Conservation (phyloP, 768 basidiomycete species). For the Agaricus sinodeliciosus region DNA sequence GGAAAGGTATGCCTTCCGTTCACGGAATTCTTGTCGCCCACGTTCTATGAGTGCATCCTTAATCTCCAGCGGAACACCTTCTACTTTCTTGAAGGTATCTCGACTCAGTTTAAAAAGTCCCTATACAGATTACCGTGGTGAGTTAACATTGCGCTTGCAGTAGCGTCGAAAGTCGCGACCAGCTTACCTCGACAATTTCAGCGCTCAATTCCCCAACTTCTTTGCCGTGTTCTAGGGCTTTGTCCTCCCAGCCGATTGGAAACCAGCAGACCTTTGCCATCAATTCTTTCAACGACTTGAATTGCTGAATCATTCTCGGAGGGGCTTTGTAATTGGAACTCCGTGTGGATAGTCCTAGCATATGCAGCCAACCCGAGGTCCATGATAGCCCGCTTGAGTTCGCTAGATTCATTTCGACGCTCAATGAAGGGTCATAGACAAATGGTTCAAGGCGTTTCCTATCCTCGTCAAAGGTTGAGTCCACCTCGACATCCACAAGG, state of each 20-base stretch:
- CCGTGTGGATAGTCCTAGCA: neutral
- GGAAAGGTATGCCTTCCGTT: neutral
- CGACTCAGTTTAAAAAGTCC: neutral
- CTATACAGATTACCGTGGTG: neutral
- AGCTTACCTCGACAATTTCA: neutral
- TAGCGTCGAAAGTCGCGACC: neutral
- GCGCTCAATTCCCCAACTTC: neutral
- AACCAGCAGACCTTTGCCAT: neutral
- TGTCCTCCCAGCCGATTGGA: neutral
- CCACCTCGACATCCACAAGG: neutral
- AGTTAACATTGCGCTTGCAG: neutral
- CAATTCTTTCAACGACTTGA: neutral
- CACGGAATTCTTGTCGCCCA: neutral
- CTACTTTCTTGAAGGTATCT: too few species aligned
- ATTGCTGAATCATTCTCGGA: neutral
- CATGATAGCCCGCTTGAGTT: neutral
- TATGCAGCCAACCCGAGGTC: neutral
- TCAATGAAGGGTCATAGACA: neutral
- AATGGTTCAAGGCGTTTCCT: neutral
- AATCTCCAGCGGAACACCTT: neutral
- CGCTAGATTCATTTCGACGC: neutral
- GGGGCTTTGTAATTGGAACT: neutral
- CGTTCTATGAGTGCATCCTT: neutral
- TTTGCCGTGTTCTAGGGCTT: neutral
- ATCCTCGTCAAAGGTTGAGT: neutral